Base-by-base conservation (phyloP, 1,284 basidiomycete genomes). In the Peniophora sp. region DNA sequence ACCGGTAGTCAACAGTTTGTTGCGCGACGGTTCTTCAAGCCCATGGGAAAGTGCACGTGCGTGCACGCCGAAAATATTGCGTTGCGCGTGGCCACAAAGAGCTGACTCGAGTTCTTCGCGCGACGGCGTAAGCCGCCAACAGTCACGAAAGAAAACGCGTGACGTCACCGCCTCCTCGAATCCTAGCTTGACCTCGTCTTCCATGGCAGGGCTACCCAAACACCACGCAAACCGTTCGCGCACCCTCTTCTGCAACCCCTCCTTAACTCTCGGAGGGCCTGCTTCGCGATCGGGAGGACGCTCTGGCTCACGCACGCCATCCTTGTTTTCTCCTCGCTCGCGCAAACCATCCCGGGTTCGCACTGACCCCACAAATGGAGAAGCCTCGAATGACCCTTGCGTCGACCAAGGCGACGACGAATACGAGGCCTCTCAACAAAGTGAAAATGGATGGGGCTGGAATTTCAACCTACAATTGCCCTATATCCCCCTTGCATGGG, bases 241-340 rank as follows among this genome's bases (percentile, higher is more conserved):
- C 2, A 51, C 55, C 3, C 12, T 57, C 2, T 62, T 63, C 47
- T 50, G 48, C 24, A 63, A 62, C 47, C 59, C 58, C n/a, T 62
- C 53, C 24, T 11, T 47, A 16, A 9, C 22, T 12, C 6, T 27
- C 5, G 36, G 46, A 32, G 27, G 27, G 27, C 5, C 27, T 6
- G 12, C 6, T 32, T 32, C 27, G 35, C 48, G n/a, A 51, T 51
- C 17, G 53, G 54, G 50, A 50, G 52, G 6, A 43, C 55, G 9
- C 53, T 54, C n/a, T 52, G 52, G 9, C 53, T 55, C 14, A 45
- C 47, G 6, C 54, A 56, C 38, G 50, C 54, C 10, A 49, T 57
- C 47, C 49, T 6, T 53, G 53, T 43, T 55, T 56, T 46, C 57
- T 55, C 3, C 45, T 58, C 22, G 53, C 52, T 10, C 47, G 50